Base-by-base conservation (phyloP, 805 yeast genomes). In the Candida caryicola region DNA sequence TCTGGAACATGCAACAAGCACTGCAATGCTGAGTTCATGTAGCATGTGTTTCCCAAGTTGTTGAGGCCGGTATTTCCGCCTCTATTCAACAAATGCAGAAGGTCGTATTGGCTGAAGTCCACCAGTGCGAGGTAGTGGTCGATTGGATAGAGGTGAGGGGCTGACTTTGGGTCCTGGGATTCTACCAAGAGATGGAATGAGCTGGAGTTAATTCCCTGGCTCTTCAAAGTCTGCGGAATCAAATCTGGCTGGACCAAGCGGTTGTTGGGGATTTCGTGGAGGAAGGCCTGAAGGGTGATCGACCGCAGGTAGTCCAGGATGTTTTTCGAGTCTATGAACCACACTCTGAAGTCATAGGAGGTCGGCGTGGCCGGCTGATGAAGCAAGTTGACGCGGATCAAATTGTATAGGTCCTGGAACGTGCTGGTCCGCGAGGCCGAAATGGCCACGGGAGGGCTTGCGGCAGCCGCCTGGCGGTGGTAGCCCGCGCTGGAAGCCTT, bases 21-120 rank as follows among this genome's bases (percentile, higher is more conserved):
- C 55, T 93, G 98, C 31, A 91, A 63, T 0, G 96, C 96, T 7
- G 95, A 85, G 59, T 88, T 89, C 97, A 90, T 89, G 59, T 88
- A 90, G 59, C 97, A 90, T 0, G 95, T 82, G 56, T 90, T 90
- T 2, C 97, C 97, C 44, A 89, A 64, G 54, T 87, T 90, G 36
- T 58, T 72, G 65, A 53, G 82, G 47, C 44, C 97, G 82, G 41
- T 71, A 59, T 33, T 69, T 55, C 47, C 96, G 13, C 66, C 63
- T 8, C 45, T 36, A 1, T 34, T 18, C 19, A 48, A 31, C 3
- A 50, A 30, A 2, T 18, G n/a, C 5, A 43, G 43, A 13, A 41
- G 16, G 29, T 54, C 51, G 30, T 42, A 49, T 25, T 41, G 34
- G 3, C 40, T 34, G 10, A 41, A 15, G 34, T 52, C 49, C 8